phyloP scores from a whole-genome alignment of 23 red algal genomes.

The Gracilaria gracilis region DNA sequence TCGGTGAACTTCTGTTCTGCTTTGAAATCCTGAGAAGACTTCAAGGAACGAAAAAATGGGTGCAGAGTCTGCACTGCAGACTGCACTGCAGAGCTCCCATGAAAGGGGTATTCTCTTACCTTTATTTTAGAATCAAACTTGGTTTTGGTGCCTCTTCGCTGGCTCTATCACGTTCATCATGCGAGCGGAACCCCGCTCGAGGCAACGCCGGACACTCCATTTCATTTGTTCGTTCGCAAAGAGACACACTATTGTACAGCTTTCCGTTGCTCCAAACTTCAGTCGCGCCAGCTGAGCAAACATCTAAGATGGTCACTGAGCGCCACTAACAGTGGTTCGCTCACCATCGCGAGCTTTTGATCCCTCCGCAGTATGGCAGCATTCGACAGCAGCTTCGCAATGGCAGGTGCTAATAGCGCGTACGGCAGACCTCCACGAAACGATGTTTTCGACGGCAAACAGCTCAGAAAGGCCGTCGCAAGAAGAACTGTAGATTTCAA shows the following conservation, averaged over 20 bases:
- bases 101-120: too few species aligned
- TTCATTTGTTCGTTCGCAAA: too few species aligned
- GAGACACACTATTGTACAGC: background rate
- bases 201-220: too few species aligned
- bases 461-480: conserved; percentile 90
- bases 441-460: conserved; percentile 95
- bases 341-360: background rate
- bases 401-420: conserved; percentile 50
- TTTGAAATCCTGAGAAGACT: too few species aligned
- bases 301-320: background rate
- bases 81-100: too few species aligned
- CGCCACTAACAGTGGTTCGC: background rate
- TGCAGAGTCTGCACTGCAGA: too few species aligned
- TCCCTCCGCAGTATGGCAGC: background rate
- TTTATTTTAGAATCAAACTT: too few species aligned
- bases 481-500: conserved; percentile 95
- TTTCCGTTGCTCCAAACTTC: background rate
- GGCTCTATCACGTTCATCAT: too few species aligned
- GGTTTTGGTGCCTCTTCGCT: too few species aligned
- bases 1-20: too few species aligned
- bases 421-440: conserved; percentile 64
- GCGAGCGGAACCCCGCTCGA: too few species aligned
- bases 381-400: conserved; percentile 21
- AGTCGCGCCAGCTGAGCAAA: background rate
- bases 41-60: too few species aligned